phyloP scores from a whole-genome alignment of 2,329 filamentous ascomycete species.

The Fusarium albosuccineum region DNA sequence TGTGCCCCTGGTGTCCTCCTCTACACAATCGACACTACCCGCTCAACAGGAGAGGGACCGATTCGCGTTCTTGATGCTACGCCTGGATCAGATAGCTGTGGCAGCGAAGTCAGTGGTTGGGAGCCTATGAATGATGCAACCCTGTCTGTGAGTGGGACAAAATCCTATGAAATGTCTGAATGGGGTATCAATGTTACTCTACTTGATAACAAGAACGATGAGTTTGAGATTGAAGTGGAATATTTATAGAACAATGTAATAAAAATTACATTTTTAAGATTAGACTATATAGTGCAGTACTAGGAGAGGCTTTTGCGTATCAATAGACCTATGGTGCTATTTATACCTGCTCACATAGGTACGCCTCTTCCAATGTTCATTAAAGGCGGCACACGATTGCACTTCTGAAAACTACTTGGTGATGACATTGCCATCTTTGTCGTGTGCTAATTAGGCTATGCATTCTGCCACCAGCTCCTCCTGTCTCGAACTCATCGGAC shows the following conservation, averaged over 20 bases:
- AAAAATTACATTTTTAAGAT: neutral
- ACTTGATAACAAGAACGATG: neutral
- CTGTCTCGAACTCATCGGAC: neutral
- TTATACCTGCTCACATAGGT: neutral
- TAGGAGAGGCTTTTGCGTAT: neutral
- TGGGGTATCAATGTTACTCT: conserved; percentile 35
- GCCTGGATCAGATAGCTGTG: conserved; percentile 47
- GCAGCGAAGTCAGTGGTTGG: conserved; percentile 23
- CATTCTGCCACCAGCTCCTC: neutral
- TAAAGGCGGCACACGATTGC: neutral
- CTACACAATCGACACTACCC: conserved; percentile 51
- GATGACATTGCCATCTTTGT: neutral
- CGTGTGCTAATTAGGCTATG: neutral
- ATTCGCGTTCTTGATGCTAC: conserved; percentile 51
- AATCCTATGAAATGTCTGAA: conserved; percentile 18
- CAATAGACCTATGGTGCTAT: neutral
- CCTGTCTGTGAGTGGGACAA: conserved; percentile 30
- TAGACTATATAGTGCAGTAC: neutral
- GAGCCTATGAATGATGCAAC: conserved; percentile 50
- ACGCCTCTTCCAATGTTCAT: neutral
- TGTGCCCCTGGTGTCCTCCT: conserved; percentile 53
- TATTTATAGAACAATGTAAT: neutral
- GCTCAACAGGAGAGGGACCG: conserved; percentile 47
- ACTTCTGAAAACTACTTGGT: neutral
- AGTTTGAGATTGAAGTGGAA: conserved; percentile 4